Conservation (phyloP, 805 yeast species). For the Saccharomycopsis capsularis region DNA sequence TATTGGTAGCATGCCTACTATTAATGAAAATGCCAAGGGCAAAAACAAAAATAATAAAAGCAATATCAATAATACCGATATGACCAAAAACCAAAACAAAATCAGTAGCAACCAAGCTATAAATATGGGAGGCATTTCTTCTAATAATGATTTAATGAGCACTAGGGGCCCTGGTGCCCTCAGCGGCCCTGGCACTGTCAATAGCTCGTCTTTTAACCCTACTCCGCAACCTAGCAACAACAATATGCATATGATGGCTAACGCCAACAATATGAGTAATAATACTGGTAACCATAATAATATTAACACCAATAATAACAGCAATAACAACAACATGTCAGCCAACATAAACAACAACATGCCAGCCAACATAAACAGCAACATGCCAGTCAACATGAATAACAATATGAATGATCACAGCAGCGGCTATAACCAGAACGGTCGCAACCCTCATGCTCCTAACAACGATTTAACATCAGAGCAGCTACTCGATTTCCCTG, state of each 20-base stretch:
- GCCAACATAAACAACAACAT: neutral
- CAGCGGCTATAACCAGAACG: too few species aligned
- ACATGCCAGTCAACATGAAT: neutral
- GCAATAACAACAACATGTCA: too few species aligned
- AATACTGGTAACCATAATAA: neutral
- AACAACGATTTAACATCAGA: neutral
- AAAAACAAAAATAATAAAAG: neutral
- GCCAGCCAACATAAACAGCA: neutral
- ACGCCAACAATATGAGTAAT: neutral
- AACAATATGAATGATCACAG: neutral
- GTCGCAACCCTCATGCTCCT: neutral
- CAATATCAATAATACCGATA: too few species aligned
- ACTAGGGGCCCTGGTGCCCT: too few species aligned
- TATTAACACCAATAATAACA: neutral
- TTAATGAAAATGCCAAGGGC: neutral
- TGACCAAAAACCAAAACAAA: too few species aligned
- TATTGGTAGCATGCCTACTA: neutral
- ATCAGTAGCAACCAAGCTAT: too few species aligned
- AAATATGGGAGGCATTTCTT: too few species aligned
- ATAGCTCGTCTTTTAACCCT: too few species aligned
- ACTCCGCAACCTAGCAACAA: too few species aligned
- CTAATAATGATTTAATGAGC: too few species aligned
- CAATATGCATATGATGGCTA: too few species aligned
- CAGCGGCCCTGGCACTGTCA: too few species aligned
- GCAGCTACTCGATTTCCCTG: conserved; percentile 3